Evolutionary conservation across 2,329 filamentous ascomycete genomes (phyloP).

Genomic region (Nothomitra cinnamomea): DNA sequence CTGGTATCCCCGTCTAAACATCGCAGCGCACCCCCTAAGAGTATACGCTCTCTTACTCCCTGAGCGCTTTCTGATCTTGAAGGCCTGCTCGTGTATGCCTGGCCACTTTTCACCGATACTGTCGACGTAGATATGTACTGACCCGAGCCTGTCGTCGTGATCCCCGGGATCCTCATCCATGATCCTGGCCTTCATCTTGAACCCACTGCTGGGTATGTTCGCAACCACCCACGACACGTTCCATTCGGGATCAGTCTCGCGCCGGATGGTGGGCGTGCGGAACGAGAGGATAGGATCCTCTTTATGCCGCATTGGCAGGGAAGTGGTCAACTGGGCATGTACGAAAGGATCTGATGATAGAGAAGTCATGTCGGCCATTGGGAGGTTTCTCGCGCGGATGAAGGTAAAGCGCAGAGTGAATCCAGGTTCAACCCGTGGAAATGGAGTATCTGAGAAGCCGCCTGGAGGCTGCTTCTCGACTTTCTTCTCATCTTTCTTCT

Average conservation of each 20-base stretch:
- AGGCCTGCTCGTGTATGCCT: constrained; percentile 47
- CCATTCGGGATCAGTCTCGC: constrained; percentile 61
- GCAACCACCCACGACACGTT: constrained; percentile 75
- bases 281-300: constrained; percentile 62
- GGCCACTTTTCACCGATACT: constrained; percentile 47
- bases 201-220: constrained; percentile 66
- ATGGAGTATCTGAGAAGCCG: constrained; percentile 63
- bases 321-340: constrained; percentile 54
- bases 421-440: constrained; percentile 56
- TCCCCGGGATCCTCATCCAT: constrained; percentile 85
- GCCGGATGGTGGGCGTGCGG: constrained; percentile 60
- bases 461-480: constrained; percentile 40
- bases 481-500: constrained; percentile 20
- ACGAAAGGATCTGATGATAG: constrained; percentile 74
- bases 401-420: constrained; percentile 79
- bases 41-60: constrained; percentile 78
- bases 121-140: constrained; percentile 54
- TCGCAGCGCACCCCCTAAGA: constrained; percentile 48
- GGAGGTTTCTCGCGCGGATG: constrained; percentile 63
- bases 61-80: constrained; percentile 63
- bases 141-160: constrained; percentile 74
- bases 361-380: constrained; percentile 61
- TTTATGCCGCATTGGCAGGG: constrained; percentile 60
- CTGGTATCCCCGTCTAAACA: constrained; percentile 37
- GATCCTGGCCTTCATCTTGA: constrained; percentile 67